Evolutionary conservation across 345 rosid species (phyloP).

Genomic region (Conringia planisiliqua): DNA sequence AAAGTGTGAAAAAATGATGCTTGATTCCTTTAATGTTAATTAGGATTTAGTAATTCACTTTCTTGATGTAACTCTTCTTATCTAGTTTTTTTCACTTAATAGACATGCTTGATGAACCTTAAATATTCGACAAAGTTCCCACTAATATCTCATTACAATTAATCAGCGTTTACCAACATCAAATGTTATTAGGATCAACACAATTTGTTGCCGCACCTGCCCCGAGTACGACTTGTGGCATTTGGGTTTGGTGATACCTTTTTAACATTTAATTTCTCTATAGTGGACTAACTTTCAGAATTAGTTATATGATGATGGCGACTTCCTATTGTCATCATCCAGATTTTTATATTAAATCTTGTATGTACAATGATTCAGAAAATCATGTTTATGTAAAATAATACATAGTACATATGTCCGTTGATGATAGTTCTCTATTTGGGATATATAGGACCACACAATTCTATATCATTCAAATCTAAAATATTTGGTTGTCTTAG

Average conservation of each 20-base stretch:
- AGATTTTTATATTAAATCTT: background rate
- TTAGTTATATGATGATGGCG: constrained; percentile 8
- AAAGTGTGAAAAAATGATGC: background rate
- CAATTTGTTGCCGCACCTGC: constrained; percentile 9
- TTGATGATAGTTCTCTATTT: constrained; percentile 1
- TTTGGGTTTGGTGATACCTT: background rate
- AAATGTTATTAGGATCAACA: background rate
- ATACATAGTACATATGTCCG: background rate
- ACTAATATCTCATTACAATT: background rate
- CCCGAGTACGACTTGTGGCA: constrained; percentile 5
- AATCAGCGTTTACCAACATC: background rate
- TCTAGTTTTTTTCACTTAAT: background rate
- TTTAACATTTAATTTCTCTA: background rate
- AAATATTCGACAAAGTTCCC: background rate
- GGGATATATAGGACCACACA: constrained; percentile 23
- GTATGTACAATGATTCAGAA: constrained; percentile 23
- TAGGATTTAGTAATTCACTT: background rate
- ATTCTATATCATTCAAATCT: background rate
- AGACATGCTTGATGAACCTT: background rate
- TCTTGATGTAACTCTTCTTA: background rate
- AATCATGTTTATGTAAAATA: constrained; percentile 10
- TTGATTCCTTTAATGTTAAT: background rate
- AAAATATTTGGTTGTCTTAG: background rate
- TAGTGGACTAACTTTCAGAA: constrained; percentile 24
- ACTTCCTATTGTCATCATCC: constrained; percentile 3